These are phyloP conservation scores for Trichopus zeylanicus DNA, from an alignment of 116 monocot genomes.

Conservation along the genomic window DNA sequence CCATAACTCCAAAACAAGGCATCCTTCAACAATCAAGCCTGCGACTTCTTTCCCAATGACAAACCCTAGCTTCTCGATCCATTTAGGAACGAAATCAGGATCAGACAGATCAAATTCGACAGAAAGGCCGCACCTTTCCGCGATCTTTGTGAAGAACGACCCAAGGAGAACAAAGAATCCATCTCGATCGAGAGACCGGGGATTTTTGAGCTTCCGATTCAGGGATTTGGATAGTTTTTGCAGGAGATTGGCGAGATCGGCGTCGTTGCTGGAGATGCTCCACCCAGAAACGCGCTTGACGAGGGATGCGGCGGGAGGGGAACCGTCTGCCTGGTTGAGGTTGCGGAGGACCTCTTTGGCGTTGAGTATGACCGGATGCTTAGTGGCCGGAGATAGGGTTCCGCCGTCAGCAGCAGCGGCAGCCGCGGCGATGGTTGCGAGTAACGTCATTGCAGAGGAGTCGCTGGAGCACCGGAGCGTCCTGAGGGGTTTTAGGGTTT, in stretches of 20 bases:
- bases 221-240: slow-evolving; percentile 21
- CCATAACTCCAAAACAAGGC: slow-evolving; percentile 43
- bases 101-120: neutral
- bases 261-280: slow-evolving; percentile 30
- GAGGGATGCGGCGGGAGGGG: slow-evolving; percentile 6
- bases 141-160: slow-evolving; percentile 20
- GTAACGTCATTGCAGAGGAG: slow-evolving; percentile 73
- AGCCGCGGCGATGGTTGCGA: slow-evolving; percentile 41
- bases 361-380: slow-evolving; percentile 40
- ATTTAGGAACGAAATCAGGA: neutral
- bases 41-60: slow-evolving; percentile 25
- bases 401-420: slow-evolving; percentile 19
- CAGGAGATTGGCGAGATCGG: slow-evolving; percentile 12
- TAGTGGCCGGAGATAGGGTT: neutral
- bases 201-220: slow-evolving; percentile 28
- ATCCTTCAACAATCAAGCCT: slow-evolving; percentile 31
- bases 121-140: slow-evolving; percentile 8
- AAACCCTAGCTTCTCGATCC: slow-evolving; percentile 19
- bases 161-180: slow-evolving; percentile 29
- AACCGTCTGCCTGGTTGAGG: slow-evolving; percentile 8
- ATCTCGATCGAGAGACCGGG: slow-evolving; percentile 15
- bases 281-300: slow-evolving; percentile 44
- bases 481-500: too few species aligned
- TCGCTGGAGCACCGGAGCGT: too few species aligned
- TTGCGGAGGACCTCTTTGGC: slow-evolving; percentile 25